Evolutionary conservation across 352 stramenopile species (phyloP), one percentile per base, ranked within the genome.

Genomic region (Pythium aristosporum): DNA sequence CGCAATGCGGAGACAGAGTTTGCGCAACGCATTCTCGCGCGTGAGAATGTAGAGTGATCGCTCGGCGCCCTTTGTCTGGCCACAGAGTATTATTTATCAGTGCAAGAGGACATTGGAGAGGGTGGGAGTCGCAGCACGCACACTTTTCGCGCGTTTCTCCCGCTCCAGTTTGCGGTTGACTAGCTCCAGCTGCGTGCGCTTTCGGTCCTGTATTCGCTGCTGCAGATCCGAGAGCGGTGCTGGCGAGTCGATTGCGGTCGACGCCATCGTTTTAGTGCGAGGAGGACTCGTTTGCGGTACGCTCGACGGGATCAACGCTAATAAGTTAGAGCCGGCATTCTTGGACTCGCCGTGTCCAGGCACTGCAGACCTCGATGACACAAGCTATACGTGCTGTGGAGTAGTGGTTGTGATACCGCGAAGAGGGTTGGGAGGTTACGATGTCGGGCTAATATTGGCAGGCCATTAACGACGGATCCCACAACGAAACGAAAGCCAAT

Each of bases 21-120:
- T 67, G 8, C 86, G 83, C 20, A 92, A 3, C n/a, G 52, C 61
- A 44, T 89, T 70, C 0, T 85, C 69, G 7, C 78, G 72, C 3
- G 73, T 73, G 11, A 94, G 49, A 47, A 65, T 75, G 61, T 34
- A 82, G 16, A 89, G 70, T 1, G 82, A 64, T 20, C 67, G 71
- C 7, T 90, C 76, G 3, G 79, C 80, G 3, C 82, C 82, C 32
- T 76, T 75, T 55, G 65, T 30, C 73, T 87, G 8, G 15, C 13
- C 43, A 55, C 16, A 37, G 13, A 20, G 34, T 69, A 44, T 9
- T 32, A 7, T 9, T 11, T 2, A 28, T 11, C 30, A 18, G 8
- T 8, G 28, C 3, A 4, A 20, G 5, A 3, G 23, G 6, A 6
- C 7, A 20, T 30, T 12, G 11, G 23, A 36, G 13, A 12, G 4